Conservation (phyloP, 345 rosid genomes). For the Theobroma cacao region DNA sequence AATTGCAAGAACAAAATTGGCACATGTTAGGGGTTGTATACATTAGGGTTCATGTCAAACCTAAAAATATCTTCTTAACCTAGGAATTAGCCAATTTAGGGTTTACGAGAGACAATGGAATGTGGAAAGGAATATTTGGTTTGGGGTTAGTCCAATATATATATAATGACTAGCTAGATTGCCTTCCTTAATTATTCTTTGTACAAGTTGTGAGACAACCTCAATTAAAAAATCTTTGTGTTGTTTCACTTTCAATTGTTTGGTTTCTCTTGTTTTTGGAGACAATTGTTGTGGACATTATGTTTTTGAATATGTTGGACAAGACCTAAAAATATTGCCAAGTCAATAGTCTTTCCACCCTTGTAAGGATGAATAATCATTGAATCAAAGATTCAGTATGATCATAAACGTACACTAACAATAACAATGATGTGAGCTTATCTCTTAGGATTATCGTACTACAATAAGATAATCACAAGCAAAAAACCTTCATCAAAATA, state of each 20-base stretch:
- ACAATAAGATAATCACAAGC: no score
- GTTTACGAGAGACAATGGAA: background rate
- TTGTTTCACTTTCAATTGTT: background rate
- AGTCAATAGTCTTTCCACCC: background rate
- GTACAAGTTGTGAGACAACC: no score
- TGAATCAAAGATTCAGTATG: background rate
- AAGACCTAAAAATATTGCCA: background rate
- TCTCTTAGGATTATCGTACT: no score
- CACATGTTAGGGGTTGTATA: background rate
- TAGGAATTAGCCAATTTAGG: background rate
- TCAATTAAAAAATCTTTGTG: background rate
- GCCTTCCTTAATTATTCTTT: background rate
- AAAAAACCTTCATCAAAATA: no score
- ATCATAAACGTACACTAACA: background rate
- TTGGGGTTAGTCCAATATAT: background rate
- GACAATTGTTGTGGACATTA: background rate
- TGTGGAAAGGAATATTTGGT: background rate
- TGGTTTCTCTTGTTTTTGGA: background rate
- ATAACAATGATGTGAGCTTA: no score
- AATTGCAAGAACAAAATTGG: background rate
- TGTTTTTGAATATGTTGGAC: background rate
- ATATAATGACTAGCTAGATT: background rate
- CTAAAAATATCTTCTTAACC: background rate
- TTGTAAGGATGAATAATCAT: background rate
- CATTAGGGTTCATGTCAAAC: background rate